Evolutionary conservation across 306 rosid genomes (phyloP).

Genomic region (Vigna unguiculata): DNA sequence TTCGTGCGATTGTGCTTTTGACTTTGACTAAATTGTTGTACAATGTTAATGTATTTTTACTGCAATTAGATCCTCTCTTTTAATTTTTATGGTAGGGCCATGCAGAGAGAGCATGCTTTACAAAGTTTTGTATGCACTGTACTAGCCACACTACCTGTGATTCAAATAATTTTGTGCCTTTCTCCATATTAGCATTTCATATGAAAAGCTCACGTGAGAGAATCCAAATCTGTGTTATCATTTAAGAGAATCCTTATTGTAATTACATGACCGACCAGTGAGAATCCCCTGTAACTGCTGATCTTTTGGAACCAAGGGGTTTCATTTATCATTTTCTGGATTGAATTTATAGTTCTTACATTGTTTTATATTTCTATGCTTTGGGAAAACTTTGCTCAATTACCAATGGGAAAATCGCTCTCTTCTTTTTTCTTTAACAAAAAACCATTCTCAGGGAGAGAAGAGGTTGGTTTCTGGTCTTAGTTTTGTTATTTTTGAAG

Average conservation of each 20-base stretch:
- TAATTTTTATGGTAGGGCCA: conserved; percentile 22
- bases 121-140: conserved; percentile 7
- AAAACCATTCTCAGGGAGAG: background rate
- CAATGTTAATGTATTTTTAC: background rate
- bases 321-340: conserved; percentile 9
- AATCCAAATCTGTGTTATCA: background rate
- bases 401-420: background rate
- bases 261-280: conserved; percentile 15
- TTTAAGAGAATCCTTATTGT: conserved; percentile 10
- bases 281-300: conserved; percentile 28
- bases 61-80: background rate
- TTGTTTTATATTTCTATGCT: conserved; percentile 24
- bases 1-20: conserved; percentile 6
- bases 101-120: background rate
- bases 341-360: conserved; percentile 7
- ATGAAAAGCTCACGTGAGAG: conserved; percentile 4
- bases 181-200: conserved; percentile 20
- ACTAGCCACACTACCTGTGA: background rate
- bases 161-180: conserved; percentile 7
- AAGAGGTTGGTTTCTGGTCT: background rate
- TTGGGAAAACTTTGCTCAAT: background rate
- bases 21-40: conserved; percentile 1
- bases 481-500: conserved; percentile 12
- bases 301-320: conserved; percentile 4
- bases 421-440: background rate